phyloP scores from a whole-genome alignment of 179 eudicot genomes.

The Silene vulgaris region DNA sequence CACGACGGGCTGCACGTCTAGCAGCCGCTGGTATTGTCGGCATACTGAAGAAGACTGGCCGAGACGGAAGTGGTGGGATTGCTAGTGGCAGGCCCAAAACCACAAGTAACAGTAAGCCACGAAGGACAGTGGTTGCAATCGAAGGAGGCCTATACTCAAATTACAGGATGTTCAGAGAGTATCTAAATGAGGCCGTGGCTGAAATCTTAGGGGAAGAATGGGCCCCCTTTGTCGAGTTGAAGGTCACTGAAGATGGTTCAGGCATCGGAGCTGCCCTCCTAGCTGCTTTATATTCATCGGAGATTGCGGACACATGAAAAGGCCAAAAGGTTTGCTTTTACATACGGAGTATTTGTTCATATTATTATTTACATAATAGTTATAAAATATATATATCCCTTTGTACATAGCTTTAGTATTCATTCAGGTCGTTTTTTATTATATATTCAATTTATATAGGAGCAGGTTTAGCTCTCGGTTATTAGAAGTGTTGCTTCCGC shows the following conservation, averaged over 20 bases:
- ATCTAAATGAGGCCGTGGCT: conserved; percentile 64
- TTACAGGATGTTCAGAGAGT: conserved; percentile 64
- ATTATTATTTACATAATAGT: conserved; percentile 29
- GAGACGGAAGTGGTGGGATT: conserved; percentile 62
- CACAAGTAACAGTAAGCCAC: conserved; percentile 26
- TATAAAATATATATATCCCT: conserved; percentile 36
- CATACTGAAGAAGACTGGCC: conserved; percentile 43
- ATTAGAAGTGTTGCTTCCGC: conserved; percentile 19
- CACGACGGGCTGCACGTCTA: conserved; percentile 43
- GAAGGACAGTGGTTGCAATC: conserved; percentile 42
- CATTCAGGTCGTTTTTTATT: conserved; percentile 27
- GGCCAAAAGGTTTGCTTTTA: conserved; percentile 17
- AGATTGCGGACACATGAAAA: conserved; percentile 34
- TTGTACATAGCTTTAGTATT: conserved; percentile 57
- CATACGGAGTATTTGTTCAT: conserved; percentile 32
- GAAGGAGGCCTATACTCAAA: conserved; percentile 47
- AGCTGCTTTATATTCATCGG: conserved; percentile 58
- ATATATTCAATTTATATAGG: conserved; percentile 26
- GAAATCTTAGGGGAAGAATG: conserved; percentile 79
- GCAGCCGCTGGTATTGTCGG: conserved; percentile 47
- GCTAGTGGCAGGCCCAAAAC: conserved; percentile 51
- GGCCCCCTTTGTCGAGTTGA: conserved; percentile 50
- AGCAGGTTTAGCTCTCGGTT: conserved; percentile 2
- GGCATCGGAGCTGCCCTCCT: conserved; percentile 85
- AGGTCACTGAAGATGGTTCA: conserved; percentile 76